A percentile compares a stretch with the other conserved stretches of the same genome.
These are phyloP conservation scores for Fraxinus albicans DNA, from an alignment of 305 asterid genomes.

Conservation along the genomic window DNA sequence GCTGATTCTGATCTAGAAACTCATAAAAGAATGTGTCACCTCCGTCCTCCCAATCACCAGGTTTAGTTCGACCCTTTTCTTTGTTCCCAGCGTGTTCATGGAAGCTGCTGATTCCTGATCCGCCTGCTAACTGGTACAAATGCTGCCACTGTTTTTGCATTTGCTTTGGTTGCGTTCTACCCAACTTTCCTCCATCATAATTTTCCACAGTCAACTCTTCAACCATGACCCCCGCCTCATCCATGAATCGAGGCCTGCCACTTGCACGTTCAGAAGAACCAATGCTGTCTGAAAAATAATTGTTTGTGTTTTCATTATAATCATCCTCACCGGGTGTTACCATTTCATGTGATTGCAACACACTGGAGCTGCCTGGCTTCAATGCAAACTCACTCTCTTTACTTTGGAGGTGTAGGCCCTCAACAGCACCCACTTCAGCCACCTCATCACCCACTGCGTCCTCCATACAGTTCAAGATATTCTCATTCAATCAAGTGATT, in stretches of 20 bases:
- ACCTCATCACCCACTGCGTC: slow-evolving; percentile 59
- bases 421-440: slow-evolving; percentile 42
- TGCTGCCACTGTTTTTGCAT: slow-evolving; percentile 29
- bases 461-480: slow-evolving; percentile 49
- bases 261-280: slow-evolving; percentile 89
- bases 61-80: slow-evolving; percentile 52
- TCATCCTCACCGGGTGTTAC: slow-evolving; percentile 53
- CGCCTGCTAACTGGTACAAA: slow-evolving; percentile 27
- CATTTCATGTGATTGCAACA: slow-evolving; percentile 63
- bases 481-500: slow-evolving; percentile 34
- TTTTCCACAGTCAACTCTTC: slow-evolving; percentile 78
- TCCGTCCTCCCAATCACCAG: slow-evolving; percentile 56
- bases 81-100: slow-evolving; percentile 37
- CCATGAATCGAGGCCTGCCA: slow-evolving; percentile 75
- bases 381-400: slow-evolving; percentile 53
- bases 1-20: slow-evolving; percentile 43
- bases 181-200: slow-evolving; percentile 65
- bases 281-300: slow-evolving; percentile 49
- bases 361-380: slow-evolving; percentile 58
- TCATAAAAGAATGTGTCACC: slow-evolving; percentile 48
- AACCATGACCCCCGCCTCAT: slow-evolving; percentile 68
- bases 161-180: slow-evolving; percentile 46
- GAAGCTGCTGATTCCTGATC: slow-evolving; percentile 50
- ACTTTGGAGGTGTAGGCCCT: slow-evolving; percentile 37
- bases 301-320: slow-evolving; percentile 41